phyloP scores from a whole-genome alignment of 192 early-diverging fungal species.

The Entomortierella chlamydospora region DNA sequence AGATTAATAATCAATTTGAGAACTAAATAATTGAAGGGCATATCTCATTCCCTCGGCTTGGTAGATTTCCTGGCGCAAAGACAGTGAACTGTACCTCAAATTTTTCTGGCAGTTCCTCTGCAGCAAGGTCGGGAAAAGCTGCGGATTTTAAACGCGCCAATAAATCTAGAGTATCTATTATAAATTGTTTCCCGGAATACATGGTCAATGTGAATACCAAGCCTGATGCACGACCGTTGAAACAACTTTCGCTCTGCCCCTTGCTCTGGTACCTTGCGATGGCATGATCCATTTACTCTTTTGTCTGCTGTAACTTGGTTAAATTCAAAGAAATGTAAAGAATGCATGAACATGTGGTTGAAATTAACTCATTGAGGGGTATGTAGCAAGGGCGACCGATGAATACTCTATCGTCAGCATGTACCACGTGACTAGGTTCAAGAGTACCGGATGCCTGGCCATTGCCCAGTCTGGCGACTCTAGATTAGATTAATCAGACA shows the following conservation, averaged over 20 bases:
- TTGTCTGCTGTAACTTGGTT: not conserved
- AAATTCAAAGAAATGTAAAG: not conserved
- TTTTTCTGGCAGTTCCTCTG: slow-evolving; percentile 16
- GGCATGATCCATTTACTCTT: slow-evolving; percentile 13
- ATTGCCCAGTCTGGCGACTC: no score
- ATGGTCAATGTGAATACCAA: not conserved
- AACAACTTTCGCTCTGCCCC: not conserved
- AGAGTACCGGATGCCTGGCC: no score
- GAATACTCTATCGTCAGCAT: no score
- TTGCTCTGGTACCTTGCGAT: slow-evolving; percentile 30
- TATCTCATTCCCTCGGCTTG: no score
- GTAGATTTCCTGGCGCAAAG: no score
- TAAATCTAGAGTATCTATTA: slow-evolving; percentile 36
- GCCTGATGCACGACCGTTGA: no score
- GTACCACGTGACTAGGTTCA: no score
- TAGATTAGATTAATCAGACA: no score
- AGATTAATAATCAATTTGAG: no score
- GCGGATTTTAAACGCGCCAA: slow-evolving; percentile 51
- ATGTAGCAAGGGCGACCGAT: no score
- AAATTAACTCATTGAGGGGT: no score
- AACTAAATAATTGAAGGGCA: no score
- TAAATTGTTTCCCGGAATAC: not conserved
- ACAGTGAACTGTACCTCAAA: slow-evolving; percentile 15
- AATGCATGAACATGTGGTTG: not conserved
- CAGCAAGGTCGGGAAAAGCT: slow-evolving; percentile 31